Percentiles rank a stretch among this genome's conserved stretches.
Conservation (phyloP, 1,284 basidiomycete genomes). For the Inonotus hispidus region DNA sequence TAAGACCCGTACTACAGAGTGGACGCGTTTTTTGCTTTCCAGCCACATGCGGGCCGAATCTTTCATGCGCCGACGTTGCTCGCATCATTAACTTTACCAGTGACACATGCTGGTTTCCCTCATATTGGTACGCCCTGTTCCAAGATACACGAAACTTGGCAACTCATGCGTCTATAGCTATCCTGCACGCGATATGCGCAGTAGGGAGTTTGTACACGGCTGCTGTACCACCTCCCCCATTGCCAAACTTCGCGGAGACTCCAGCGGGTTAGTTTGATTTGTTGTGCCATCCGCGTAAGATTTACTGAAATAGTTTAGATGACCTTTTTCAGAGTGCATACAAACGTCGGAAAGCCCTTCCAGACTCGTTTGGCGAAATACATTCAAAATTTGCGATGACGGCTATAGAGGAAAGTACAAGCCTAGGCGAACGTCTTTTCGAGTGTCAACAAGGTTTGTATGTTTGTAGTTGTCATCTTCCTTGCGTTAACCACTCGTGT, state of each 20-base stretch:
- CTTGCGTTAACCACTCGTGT: background rate
- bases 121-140: constrained; percentile 11
- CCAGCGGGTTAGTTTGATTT: constrained; percentile 36
- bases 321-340: constrained; percentile 49
- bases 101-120: constrained; percentile 68
- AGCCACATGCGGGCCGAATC: constrained; percentile 60
- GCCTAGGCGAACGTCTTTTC: constrained; percentile 50
- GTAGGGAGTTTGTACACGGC: constrained; percentile 64
- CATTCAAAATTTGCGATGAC: constrained; percentile 56
- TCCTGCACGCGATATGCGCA: constrained; percentile 75
- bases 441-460: constrained; percentile 55
- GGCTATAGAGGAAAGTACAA: constrained; percentile 43
- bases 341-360: constrained; percentile 39
- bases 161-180: constrained; percentile 26
- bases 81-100: constrained; percentile 54
- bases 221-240: constrained; percentile 47
- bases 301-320: constrained; percentile 29
- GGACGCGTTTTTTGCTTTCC: constrained; percentile 67
- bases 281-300: background rate
- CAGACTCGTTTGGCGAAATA: constrained; percentile 61
- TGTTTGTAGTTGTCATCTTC: background rate
- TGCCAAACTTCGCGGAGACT: constrained; percentile 43
- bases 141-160: no score
- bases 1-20: constrained; percentile 37
- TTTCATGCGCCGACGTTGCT: constrained; percentile 64